These are phyloP conservation scores for Globisporangium emineosum DNA, from an alignment of 352 stramenopile genomes.

Conservation along the genomic window DNA sequence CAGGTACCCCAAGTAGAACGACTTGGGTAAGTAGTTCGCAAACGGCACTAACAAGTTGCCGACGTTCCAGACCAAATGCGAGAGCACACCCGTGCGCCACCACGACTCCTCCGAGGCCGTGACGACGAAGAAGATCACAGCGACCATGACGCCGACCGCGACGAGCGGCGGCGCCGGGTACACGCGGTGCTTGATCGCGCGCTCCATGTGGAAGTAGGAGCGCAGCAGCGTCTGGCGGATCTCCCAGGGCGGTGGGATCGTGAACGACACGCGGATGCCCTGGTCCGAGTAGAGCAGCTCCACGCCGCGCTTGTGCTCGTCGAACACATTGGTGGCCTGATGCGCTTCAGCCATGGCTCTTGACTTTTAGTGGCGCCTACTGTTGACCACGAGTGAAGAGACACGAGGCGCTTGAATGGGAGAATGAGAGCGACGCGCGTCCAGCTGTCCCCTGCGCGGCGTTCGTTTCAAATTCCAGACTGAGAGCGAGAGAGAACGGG, in stretches of 20 bases:
- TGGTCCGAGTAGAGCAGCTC: conserved; percentile 85
- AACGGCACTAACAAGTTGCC: conserved; percentile 80
- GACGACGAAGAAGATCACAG: conserved; percentile 59
- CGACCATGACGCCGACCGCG: conserved; percentile 53
- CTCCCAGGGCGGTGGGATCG: conserved; percentile 76
- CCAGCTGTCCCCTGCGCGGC: neutral
- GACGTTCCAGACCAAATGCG: conserved; percentile 75
- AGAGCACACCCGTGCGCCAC: conserved; percentile 77
- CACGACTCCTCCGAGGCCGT: conserved; percentile 71
- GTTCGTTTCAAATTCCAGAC: conserved; percentile 18
- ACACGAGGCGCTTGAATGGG: neutral
- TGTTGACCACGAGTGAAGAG: neutral
- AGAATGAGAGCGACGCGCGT: neutral
- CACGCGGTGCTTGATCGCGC: conserved; percentile 62
- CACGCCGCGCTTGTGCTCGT: conserved; percentile 83
- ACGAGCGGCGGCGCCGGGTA: conserved; percentile 74
- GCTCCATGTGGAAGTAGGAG: conserved; percentile 68
- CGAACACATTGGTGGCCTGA: conserved; percentile 81
- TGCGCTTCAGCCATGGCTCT: conserved; percentile 80
- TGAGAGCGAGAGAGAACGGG: conserved; percentile 2
- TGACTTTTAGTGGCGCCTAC: neutral
- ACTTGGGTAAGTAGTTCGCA: conserved; percentile 49
- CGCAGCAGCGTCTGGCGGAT: conserved; percentile 62
- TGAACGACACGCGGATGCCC: conserved; percentile 81
- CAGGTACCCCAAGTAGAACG: conserved; percentile 82